Percentiles rank a stretch among this genome's conserved stretches.
Conservation (phyloP, 1,284 basidiomycete genomes). For the Caloboletus inedulis region DNA sequence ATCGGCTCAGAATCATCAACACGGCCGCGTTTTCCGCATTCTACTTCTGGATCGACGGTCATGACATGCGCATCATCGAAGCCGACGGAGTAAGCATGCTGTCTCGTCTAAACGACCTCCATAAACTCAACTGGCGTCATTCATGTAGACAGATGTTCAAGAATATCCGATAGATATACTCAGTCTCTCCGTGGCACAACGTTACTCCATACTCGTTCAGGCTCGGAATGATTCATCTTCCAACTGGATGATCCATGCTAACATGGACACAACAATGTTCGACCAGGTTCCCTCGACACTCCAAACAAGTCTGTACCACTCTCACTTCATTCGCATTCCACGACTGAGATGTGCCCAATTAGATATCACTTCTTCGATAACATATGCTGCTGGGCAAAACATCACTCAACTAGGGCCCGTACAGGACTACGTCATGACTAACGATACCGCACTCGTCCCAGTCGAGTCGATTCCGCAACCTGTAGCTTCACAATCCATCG, state of each 20-base stretch:
- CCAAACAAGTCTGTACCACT: conserved; percentile 60
- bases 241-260: conserved; percentile 89
- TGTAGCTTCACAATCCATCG: conserved; percentile 48
- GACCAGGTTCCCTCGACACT: conserved; percentile 72
- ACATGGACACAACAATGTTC: conserved; percentile 88
- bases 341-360: conserved; percentile 1
- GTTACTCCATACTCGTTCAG: conserved; percentile 90
- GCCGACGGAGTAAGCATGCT: conserved; percentile 71
- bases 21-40: conserved; percentile 71
- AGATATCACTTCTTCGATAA: conserved; percentile 79
- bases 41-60: conserved; percentile 89
- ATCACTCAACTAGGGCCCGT: conserved; percentile 50
- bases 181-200: conserved; percentile 80
- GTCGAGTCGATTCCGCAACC: conserved; percentile 42
- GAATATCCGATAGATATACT: conserved; percentile 70
- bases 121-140: too few species aligned
- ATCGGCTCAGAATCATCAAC: conserved; percentile 78
- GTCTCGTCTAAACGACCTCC: background rate
- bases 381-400: conserved; percentile 53
- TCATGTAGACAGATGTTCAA: conserved; percentile 67
- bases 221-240: conserved; percentile 80
- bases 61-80: conserved; percentile 87
- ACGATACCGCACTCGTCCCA: conserved; percentile 65
- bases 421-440: conserved; percentile 52
- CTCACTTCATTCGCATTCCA: background rate